These are phyloP conservation scores for Zangia roseola DNA, from an alignment of 768 basidiomycete species.

Conservation along the genomic window DNA sequence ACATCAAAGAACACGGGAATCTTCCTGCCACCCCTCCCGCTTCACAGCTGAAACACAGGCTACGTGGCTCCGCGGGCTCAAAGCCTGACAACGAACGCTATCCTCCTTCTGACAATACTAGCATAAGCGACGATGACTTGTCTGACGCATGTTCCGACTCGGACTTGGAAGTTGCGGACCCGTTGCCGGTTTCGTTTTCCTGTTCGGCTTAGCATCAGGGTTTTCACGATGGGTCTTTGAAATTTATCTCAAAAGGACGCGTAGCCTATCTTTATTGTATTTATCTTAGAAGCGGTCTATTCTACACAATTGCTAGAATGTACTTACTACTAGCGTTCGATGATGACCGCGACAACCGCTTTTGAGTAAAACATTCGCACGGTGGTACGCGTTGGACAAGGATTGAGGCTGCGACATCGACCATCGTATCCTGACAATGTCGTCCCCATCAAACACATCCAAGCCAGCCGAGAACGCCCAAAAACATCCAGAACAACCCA, in stretches of 20 bases:
- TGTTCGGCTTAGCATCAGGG: slow-evolving; percentile 16
- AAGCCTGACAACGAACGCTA: slow-evolving; percentile 19
- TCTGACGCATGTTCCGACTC: slow-evolving; percentile 26
- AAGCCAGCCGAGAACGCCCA: slow-evolving; percentile 36
- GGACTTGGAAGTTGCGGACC: slow-evolving; percentile 23
- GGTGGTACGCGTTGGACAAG: slow-evolving; percentile 14
- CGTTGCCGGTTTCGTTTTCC: slow-evolving; percentile 5
- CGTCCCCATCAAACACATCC: slow-evolving; percentile 46
- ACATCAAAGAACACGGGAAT: slow-evolving; percentile 13
- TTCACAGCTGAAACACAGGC: slow-evolving; percentile 23
- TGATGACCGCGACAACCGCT: no score
- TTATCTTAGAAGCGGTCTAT: slow-evolving; percentile 17
- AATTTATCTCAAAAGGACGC: slow-evolving; percentile 11
- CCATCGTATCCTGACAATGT: slow-evolving; percentile 29
- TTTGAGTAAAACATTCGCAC: slow-evolving; percentile 18
- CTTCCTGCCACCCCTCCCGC: slow-evolving; percentile 20
- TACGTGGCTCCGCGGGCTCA: slow-evolving; percentile 15
- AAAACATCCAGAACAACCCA: slow-evolving; percentile 37
- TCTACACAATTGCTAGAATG: slow-evolving; percentile 1
- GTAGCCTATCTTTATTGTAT: slow-evolving; percentile 35
- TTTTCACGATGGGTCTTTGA: slow-evolving; percentile 6
- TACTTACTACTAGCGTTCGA: not conserved
- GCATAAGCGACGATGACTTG: slow-evolving; percentile 21
- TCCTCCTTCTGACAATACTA: slow-evolving; percentile 23
- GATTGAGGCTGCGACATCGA: not conserved